Conservation (phyloP, 805 yeast genomes). For the Limtongia smithiae region DNA sequence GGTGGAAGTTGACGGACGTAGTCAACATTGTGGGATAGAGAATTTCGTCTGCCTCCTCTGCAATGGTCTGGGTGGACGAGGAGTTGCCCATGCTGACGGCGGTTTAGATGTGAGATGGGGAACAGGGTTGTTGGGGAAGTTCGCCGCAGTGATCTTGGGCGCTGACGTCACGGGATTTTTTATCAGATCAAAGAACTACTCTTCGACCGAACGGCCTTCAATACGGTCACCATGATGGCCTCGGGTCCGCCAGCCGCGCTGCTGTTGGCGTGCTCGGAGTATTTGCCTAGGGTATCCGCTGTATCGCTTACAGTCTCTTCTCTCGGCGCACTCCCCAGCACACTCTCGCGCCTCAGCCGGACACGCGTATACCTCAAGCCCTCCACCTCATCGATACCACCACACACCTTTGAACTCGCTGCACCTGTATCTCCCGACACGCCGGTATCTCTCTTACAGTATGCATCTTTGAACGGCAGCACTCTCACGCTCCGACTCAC, state of each 20-base stretch:
- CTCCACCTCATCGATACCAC: neutral
- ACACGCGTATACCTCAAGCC: conserved; percentile 13
- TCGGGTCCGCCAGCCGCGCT: no score
- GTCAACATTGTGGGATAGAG: no score
- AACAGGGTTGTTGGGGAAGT: no score
- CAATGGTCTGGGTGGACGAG: neutral
- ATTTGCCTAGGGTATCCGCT: conserved; percentile 15
- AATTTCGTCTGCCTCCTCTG: no score
- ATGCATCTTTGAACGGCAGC: neutral
- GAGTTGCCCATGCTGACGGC: neutral
- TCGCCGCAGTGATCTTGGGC: no score
- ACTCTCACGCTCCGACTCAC: conserved; percentile 6
- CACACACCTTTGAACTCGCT: conserved; percentile 6
- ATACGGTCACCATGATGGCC: no score
- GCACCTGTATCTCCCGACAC: conserved; percentile 16
- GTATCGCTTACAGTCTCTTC: conserved; percentile 16
- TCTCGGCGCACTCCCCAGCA: conserved; percentile 3
- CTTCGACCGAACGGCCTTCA: no score
- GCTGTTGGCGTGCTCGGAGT: conserved; percentile 23
- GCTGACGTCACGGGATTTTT: no score
- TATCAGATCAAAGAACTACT: no score
- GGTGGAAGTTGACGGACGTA: no score
- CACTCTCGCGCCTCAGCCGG: conserved; percentile 10
- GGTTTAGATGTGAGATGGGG: no score
- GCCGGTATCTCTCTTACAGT: conserved; percentile 5